A percentile compares a stretch with the other conserved stretches of the same genome.
phyloP scores from a whole-genome alignment of 1,284 basidiomycete species.

The Mrakiaceae sp. region DNA sequence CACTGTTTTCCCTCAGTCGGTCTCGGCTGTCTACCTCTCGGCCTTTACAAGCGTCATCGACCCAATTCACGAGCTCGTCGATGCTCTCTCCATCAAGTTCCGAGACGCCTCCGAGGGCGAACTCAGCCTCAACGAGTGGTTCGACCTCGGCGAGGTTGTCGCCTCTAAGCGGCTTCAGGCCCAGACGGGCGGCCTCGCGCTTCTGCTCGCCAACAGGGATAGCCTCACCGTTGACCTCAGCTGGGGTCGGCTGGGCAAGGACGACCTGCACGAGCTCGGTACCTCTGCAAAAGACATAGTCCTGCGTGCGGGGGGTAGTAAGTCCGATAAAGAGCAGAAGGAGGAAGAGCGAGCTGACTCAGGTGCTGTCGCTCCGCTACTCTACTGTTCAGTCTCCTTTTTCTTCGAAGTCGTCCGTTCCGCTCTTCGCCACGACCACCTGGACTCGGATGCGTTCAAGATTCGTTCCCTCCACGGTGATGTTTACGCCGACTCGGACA shows the following conservation, averaged over 20 bases:
- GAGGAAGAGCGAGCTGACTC: neutral
- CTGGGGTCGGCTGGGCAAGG: conserved; percentile 3
- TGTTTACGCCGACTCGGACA: neutral
- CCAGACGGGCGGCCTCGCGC: conserved; percentile 5
- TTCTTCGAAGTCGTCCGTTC: conserved; percentile 15
- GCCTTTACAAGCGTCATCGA: neutral
- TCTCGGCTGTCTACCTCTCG: conserved; percentile 5
- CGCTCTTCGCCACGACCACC: conserved; percentile 6
- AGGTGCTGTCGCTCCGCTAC: neutral
- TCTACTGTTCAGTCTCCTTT: conserved; percentile 2
- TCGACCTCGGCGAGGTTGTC: neutral
- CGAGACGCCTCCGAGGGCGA: neutral
- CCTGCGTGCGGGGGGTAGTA: conserved; percentile 7
- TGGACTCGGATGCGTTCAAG: conserved; percentile 13
- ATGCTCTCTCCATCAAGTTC: neutral
- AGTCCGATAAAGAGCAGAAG: neutral
- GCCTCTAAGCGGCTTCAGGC: neutral
- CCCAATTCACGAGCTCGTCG: conserved; percentile 5
- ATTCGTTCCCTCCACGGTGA: neutral
- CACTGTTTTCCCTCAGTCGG: conserved; percentile 13
- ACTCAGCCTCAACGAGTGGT: conserved; percentile 13
- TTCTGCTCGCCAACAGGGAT: neutral
- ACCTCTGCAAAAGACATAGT: conserved; percentile 8
- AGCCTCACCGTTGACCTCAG: conserved; percentile 9
- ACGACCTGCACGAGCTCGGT: conserved; percentile 6